Evolutionary conservation across 2,329 filamentous ascomycete genomes (phyloP).

Genomic region (Incumbomyces lentus): DNA sequence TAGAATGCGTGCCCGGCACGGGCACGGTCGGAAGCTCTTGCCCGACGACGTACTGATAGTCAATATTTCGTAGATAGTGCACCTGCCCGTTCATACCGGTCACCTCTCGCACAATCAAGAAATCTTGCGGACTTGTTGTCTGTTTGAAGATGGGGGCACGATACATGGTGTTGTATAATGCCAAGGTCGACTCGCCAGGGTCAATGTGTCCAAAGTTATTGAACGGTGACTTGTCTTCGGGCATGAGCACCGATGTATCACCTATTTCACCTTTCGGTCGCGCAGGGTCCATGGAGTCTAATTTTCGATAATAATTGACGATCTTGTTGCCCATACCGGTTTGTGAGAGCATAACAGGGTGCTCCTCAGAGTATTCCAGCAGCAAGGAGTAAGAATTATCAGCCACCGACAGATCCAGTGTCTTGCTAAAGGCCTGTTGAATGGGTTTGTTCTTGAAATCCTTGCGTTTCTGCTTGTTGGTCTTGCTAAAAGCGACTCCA

Average conservation of each 20-base stretch:
- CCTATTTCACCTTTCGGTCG: constrained; percentile 75
- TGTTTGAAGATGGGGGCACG: constrained; percentile 90
- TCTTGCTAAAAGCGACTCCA: constrained; percentile 60
- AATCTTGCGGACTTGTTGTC: constrained; percentile 65
- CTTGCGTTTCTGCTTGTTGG: constrained; percentile 62
- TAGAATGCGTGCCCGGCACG: constrained; percentile 83
- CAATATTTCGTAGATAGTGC: constrained; percentile 80
- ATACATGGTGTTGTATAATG: constrained; percentile 91
- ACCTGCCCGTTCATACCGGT: constrained; percentile 67
- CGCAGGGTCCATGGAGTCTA: constrained; percentile 64
- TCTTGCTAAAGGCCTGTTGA: constrained; percentile 66
- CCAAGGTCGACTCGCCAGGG: constrained; percentile 78
- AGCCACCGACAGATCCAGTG: constrained; percentile 71
- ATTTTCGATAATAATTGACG: constrained; percentile 91
- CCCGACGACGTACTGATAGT: constrained; percentile 82
- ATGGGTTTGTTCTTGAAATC: constrained; percentile 68
- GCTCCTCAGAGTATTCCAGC: constrained; percentile 92
- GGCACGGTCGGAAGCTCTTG: constrained; percentile 88
- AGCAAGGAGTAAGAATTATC: constrained; percentile 84
- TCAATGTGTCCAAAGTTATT: constrained; percentile 90
- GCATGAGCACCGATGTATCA: constrained; percentile 76
- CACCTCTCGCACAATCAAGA: constrained; percentile 71
- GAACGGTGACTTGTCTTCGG: constrained; percentile 92
- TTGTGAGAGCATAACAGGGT: constrained; percentile 82
- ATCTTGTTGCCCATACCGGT: constrained; percentile 95